Evolutionary conservation across 176 grass and related monocot species (phyloP), one percentile per base, ranked within the genome.

Genomic region (Microstegium vimineum): DNA sequence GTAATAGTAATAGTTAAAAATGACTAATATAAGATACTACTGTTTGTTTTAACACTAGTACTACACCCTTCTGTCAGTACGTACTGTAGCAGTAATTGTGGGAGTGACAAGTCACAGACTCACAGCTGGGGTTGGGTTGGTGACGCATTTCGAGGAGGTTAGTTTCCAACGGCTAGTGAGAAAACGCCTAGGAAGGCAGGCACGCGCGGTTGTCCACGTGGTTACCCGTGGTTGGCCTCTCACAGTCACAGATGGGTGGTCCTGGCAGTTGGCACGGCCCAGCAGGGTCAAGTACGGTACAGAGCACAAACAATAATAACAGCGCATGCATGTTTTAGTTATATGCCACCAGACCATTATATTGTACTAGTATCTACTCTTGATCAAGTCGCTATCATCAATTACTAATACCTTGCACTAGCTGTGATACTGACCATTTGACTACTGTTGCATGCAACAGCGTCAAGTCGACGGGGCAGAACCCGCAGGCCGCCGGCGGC

Each of bases 401-500:
- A 22, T 57, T 10, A 9, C 52, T 23, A n/a, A n/a, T 57, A 56
- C 20, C 52, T 0, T 56, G 2, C 10, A 54, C 7, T 54, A 54
- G 51, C 51, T 9, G 51, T 54, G 52, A 57, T 1, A 4, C 56
- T 60, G 56, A 60, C 10, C 10, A 7, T 42, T 83, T 41, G 61
- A 60, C 11, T 60, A 25, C 3, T 72, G 64, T 10, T 9, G 0
- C 4, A 28, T 13, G 57, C 47, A 67, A 66, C 84, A 93, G 90
- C 68, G 82, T 81, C 28, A 93, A 93, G 62, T 87, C 90, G 54
- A 81, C 87, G 12, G 83, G 83, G 25, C 75, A 62, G 32, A 90
- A 90, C 64, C 76, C 87, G 4, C 76, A 81, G 70, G 80, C 81
- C 15, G 85, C 81, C 69, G 81, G 86, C 69, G 81, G 86, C 26